Evolutionary conservation across 2,329 filamentous ascomycete genomes (phyloP), one percentile per base, ranked within the genome.

Genomic region (Aspergillus fumigatus): DNA sequence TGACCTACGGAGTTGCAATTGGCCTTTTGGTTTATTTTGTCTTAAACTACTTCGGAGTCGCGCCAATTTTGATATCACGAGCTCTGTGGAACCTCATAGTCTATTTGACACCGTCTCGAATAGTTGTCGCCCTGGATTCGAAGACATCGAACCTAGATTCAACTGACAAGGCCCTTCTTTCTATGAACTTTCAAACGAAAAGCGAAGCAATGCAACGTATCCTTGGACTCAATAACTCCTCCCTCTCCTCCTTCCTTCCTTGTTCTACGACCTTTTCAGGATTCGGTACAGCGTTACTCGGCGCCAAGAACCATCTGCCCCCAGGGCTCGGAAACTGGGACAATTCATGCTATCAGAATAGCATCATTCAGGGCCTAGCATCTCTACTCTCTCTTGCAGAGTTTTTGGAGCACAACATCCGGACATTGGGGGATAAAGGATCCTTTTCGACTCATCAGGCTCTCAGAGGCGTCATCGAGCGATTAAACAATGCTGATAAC

Each of bases 281-380:
- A 43, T 75, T 88, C 80, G 51, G 81, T 79, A 72, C 65, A 47
- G 69, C 73, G 1, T 62, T 77, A 19, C 66, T 75, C 7, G 70
- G 75, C 17, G 65, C 57, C 48, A 68, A 67, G 40, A 71, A 73
- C 35, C 65, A 64, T 5, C 59, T 68, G 29, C 77, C 77, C 3
- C 73, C 79, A 4, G 94, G 94, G 0, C 77, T 97, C 53, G 91
- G 90, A 9, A 99, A 99, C 71, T 88, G 87, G 77, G 90, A 96
- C 77, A 96, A 97, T 71, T 96, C 92, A 1, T 97, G 94, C 78
- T 99, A 96, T 72, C 94, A 97, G 74, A 99, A 99, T 73, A 97
- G 92, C 70, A 88, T 97, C 21, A 84, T 99, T 10, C 92, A 96
- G 72, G 87, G 88, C 6, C 78, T 97, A 45, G 87, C 92, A 1